Percentiles rank a stretch among this genome's conserved stretches.
phyloP scores from a whole-genome alignment of 176 grass and related monocot genomes.

The Zizania latifolia region DNA sequence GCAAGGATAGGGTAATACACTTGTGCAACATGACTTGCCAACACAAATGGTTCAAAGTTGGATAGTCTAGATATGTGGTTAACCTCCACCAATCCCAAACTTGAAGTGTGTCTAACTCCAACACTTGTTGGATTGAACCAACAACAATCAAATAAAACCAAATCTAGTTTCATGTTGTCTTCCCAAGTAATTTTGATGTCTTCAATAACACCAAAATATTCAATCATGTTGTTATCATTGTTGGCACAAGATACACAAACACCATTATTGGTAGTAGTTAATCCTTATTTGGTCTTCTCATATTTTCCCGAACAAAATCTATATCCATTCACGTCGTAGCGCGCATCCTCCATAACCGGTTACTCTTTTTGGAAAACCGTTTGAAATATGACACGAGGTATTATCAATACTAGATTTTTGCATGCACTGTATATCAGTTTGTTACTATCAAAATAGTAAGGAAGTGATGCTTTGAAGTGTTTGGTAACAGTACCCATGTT shows the following conservation, averaged over 20 bases:
- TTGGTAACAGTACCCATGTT: background rate
- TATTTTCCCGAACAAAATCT: background rate
- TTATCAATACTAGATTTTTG: background rate
- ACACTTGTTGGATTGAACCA: background rate
- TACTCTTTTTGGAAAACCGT: background rate
- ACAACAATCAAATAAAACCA: background rate
- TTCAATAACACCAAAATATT: background rate
- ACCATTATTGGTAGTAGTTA: background rate
- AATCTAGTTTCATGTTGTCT: background rate
- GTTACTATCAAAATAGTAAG: background rate
- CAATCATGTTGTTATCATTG: background rate
- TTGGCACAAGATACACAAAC: background rate
- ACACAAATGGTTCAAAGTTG: too few species aligned
- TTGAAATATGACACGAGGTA: background rate
- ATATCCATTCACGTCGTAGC: background rate
- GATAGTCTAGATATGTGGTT: background rate
- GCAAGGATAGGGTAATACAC: too few species aligned
- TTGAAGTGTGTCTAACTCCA: background rate
- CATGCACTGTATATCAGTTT: background rate
- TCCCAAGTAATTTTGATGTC: background rate
- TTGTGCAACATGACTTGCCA: too few species aligned
- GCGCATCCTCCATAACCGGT: background rate
- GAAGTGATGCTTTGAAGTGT: background rate
- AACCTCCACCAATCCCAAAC: background rate
- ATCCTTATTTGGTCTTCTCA: background rate